Percentiles rank a stretch among this genome's conserved stretches.
phyloP scores from a whole-genome alignment of 495 filamentous ascomycete species.

The Parachaetomium inaequale region DNA sequence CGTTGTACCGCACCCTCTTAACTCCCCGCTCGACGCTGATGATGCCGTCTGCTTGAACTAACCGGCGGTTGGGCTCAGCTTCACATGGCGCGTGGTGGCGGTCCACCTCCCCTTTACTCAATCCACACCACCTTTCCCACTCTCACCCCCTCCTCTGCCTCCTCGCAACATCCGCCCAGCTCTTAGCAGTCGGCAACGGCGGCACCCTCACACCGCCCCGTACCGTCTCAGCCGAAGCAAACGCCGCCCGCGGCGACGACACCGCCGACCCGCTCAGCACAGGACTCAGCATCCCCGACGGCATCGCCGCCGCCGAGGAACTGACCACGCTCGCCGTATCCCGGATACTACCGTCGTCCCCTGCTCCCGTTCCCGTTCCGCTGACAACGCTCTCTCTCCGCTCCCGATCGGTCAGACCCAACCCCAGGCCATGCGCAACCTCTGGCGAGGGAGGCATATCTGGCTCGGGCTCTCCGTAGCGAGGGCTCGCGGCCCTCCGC shows the following conservation, averaged over 20 bases:
- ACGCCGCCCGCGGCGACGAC: slow-evolving; percentile 25
- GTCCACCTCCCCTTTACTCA: not conserved
- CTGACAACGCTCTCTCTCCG: slow-evolving; percentile 21
- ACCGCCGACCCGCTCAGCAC: slow-evolving; percentile 16
- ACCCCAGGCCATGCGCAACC: slow-evolving; percentile 14
- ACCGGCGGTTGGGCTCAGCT: too few species aligned
- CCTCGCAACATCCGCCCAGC: slow-evolving; percentile 35
- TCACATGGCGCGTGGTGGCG: too few species aligned
- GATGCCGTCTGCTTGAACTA: too few species aligned
- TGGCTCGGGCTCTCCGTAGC: not conserved
- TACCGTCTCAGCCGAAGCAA: slow-evolving; percentile 18
- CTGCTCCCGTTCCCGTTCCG: not conserved
- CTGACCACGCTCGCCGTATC: slow-evolving; percentile 25
- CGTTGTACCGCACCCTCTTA: too few species aligned
- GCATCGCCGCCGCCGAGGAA: slow-evolving; percentile 2
- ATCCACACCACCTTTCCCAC: not conserved
- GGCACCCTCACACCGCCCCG: slow-evolving; percentile 19
- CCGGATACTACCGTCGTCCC: slow-evolving; percentile 1
- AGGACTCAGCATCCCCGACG: slow-evolving; percentile 17
- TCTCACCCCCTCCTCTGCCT: slow-evolving; percentile 5
- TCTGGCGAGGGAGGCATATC: not conserved
- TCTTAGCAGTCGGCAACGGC: slow-evolving; percentile 31
- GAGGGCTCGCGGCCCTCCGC: not conserved
- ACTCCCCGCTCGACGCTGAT: too few species aligned
- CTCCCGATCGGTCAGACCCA: slow-evolving; percentile 17